Conservation (phyloP, 2,329 filamentous ascomycete species). For the Ophiostoma ulmi region DNA sequence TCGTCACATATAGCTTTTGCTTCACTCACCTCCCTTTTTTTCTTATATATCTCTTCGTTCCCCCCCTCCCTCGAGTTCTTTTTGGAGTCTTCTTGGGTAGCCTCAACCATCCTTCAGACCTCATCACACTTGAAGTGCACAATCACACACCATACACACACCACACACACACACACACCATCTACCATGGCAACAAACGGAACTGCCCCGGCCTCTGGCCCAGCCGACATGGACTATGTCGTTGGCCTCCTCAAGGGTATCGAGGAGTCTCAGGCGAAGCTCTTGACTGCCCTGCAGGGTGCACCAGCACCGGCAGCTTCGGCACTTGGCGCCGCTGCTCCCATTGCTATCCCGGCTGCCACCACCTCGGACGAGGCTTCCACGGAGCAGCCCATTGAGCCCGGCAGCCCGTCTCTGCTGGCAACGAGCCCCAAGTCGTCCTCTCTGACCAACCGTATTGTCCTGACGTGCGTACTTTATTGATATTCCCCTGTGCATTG, state of each 20-base stretch:
- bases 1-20: slow-evolving; percentile 2
- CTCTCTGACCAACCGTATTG: slow-evolving; percentile 49
- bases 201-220: slow-evolving; percentile 6
- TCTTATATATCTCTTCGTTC: not conserved
- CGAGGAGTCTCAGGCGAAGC: slow-evolving; percentile 39
- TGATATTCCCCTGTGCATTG: not conserved
- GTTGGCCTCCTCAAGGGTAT: slow-evolving; percentile 36
- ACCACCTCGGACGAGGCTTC: slow-evolving; percentile 28
- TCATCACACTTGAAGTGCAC: not conserved
- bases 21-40: not conserved
- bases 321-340: slow-evolving; percentile 11
- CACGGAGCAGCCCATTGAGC: slow-evolving; percentile 27
- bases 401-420: slow-evolving; percentile 27
- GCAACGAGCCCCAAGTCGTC: slow-evolving; percentile 37
- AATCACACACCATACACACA: not conserved
- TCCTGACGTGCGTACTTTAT: slow-evolving; percentile 45
- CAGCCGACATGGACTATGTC: slow-evolving; percentile 34
- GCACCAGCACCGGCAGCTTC: not conserved
- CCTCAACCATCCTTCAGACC: not conserved
- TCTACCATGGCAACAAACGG: slow-evolving; percentile 28
- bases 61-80: not conserved
- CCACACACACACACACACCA: not conserved
- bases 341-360: not conserved
- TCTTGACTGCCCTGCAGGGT: slow-evolving; percentile 39
- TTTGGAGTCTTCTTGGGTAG: not conserved